Evolutionary conservation across 2,329 filamentous ascomycete species (phyloP), one percentile per base, ranked within the genome.

Genomic region (Simplicillium aogashimaense): DNA sequence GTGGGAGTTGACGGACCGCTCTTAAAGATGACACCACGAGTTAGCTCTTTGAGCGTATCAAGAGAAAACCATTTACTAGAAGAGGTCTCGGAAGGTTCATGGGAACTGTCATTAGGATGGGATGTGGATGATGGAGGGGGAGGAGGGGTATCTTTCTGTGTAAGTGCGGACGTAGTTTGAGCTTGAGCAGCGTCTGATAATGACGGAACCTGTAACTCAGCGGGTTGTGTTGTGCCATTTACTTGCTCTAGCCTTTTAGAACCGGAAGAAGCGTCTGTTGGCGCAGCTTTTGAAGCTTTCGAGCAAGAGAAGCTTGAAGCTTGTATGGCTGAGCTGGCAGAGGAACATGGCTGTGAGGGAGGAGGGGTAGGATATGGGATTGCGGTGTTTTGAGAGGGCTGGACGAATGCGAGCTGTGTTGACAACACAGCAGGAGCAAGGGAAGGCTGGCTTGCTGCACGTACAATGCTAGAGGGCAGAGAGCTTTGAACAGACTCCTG

Each of bases 1-100:
- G 87, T 90, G 41, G 90, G 94, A 51, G 90, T 89, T 45, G 88
- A 81, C 51, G 87, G 85, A 53, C 86, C 92, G 70, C 87, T 94
- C 89, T 95, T 94, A 71, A 78, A 69, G 64, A 78, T 54, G 48
- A 59, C 53, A 55, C 55, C 77, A 74, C 80, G 74, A 78, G 88
- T 95, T 87, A 95, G 89, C 85, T 82, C 83, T 71, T 78, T 84
- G 63, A 83, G 73, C 69, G 76, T 74, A 64, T 76, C 72, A 70
- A 77, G 68, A 58, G 79, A 78, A 60, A 75, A 73, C 64, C 76
- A 81, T 59, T 74, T 64, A 58, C 63, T 56, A 48, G 61, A 59
- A 54, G 30, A n/a, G 59, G 51, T 57, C 62, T 50, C 59, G 58
- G 63, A 53, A 49, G 57, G 53, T 53, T 58, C 49, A 47, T 57